Conservation (phyloP, 1,284 basidiomycete species). For the Laetiporus sulphureus region DNA sequence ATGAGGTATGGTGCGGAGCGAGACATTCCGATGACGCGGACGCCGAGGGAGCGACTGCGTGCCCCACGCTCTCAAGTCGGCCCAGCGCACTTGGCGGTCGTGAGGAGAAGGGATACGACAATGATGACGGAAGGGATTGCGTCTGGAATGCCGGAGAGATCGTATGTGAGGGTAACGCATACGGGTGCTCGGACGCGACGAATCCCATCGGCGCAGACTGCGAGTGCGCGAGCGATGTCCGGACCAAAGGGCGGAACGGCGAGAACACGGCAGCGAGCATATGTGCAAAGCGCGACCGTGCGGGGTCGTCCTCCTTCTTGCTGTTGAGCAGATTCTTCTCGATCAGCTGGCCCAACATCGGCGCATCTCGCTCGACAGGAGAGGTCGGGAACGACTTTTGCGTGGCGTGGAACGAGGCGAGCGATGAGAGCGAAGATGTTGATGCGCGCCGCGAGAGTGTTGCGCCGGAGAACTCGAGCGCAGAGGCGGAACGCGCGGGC, state of each 20-base stretch:
- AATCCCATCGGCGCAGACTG: neutral
- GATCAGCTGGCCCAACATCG: slow-evolving; percentile 19
- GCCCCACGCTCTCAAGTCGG: slow-evolving; percentile 21
- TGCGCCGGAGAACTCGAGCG: slow-evolving; percentile 20
- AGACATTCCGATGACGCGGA: too few species aligned
- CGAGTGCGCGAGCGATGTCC: neutral
- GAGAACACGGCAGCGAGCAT: too few species aligned
- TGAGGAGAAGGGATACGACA: slow-evolving; percentile 14
- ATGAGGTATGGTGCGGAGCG: too few species aligned
- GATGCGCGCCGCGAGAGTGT: slow-evolving; percentile 25
- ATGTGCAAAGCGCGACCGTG: slow-evolving; percentile 13
- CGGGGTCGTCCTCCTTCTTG: slow-evolving; percentile 18
- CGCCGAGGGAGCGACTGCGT: slow-evolving; percentile 4
- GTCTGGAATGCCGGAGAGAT: slow-evolving; percentile 1
- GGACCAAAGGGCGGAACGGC: too few species aligned
- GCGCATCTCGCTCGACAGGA: slow-evolving; percentile 23
- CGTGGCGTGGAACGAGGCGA: slow-evolving; percentile 16
- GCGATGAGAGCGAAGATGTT: slow-evolving; percentile 24
- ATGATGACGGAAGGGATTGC: slow-evolving; percentile 11
- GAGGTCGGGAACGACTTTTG: slow-evolving; percentile 24
- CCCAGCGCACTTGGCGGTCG: slow-evolving; percentile 22
- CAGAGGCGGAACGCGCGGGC: slow-evolving; percentile 18
- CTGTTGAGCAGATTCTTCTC: slow-evolving; percentile 20
- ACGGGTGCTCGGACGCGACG: slow-evolving; percentile 4
- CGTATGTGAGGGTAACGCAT: slow-evolving; percentile 9